phyloP scores from a whole-genome alignment of 2,329 filamentous ascomycete species.

The Aplosporella prunicola region DNA sequence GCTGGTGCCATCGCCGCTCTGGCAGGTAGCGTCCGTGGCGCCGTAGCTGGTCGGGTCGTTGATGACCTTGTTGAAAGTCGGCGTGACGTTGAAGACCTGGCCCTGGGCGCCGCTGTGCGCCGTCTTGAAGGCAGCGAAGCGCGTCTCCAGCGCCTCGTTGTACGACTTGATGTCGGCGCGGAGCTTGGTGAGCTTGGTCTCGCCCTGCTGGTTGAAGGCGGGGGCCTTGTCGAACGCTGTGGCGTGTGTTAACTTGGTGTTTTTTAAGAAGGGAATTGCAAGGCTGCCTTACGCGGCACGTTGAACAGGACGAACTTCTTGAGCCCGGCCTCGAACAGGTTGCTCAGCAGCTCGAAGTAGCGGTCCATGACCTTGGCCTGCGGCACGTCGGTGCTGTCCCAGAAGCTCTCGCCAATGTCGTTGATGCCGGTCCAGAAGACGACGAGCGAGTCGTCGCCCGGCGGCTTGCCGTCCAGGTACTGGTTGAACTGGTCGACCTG shows the following conservation, averaged over 20 bases:
- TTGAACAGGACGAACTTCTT: slow-evolving; percentile 52
- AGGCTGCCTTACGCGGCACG: slow-evolving; percentile 41
- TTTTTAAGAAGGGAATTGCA: neutral
- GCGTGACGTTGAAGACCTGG: slow-evolving; percentile 33
- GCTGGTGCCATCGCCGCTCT: slow-evolving; percentile 32
- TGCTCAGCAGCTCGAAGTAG: slow-evolving; percentile 36
- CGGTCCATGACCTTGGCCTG: slow-evolving; percentile 20
- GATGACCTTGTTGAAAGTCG: slow-evolving; percentile 35
- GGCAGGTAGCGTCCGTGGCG: slow-evolving; percentile 35
- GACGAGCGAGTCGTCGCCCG: slow-evolving; percentile 13
- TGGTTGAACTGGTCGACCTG: slow-evolving; percentile 16
- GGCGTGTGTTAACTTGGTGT: slow-evolving; percentile 14
- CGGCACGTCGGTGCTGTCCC: slow-evolving; percentile 1
- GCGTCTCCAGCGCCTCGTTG: slow-evolving; percentile 26
- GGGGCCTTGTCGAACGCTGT: slow-evolving; percentile 15
- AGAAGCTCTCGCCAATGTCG: slow-evolving; percentile 16
- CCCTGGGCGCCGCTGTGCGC: slow-evolving; percentile 26
- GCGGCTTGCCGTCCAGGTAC: slow-evolving; percentile 14
- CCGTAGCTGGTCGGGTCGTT: slow-evolving; percentile 35
- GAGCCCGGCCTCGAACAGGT: slow-evolving; percentile 44
- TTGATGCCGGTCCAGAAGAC: slow-evolving; percentile 19
- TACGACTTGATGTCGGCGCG: slow-evolving; percentile 27
- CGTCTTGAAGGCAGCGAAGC: slow-evolving; percentile 25
- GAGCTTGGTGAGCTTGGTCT: slow-evolving; percentile 1
- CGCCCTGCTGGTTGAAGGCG: slow-evolving; percentile 22